Percentiles rank a stretch among this genome's conserved stretches.
These are phyloP conservation scores for Phytophthora tubulina DNA, from an alignment of 352 stramenopile species.

Conservation along the genomic window DNA sequence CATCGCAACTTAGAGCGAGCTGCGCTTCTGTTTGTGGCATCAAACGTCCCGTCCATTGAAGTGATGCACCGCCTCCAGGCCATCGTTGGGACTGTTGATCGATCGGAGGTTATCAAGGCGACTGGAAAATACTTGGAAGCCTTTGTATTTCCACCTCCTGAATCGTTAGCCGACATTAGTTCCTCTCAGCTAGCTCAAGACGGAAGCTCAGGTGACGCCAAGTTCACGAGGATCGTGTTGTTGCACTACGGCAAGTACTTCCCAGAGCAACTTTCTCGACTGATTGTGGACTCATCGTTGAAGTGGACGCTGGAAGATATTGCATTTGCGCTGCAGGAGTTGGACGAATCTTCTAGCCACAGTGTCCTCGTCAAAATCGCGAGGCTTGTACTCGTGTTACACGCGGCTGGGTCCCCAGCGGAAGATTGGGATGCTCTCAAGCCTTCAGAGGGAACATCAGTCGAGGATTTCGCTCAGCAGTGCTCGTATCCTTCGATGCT, in stretches of 20 bases:
- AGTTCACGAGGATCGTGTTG: conserved; percentile 76
- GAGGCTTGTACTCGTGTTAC: conserved; percentile 70
- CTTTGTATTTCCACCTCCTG: conserved; percentile 71
- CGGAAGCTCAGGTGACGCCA: conserved; percentile 19
- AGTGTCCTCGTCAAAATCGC: conserved; percentile 71
- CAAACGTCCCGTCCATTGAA: conserved; percentile 62
- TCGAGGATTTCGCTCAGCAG: conserved; percentile 22
- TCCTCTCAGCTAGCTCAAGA: conserved; percentile 20
- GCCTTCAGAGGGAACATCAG: conserved; percentile 6
- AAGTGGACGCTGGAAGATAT: conserved; percentile 78
- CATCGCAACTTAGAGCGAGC: conserved; percentile 71
- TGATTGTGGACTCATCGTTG: conserved; percentile 80
- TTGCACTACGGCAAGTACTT: conserved; percentile 80
- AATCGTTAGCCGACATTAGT: conserved; percentile 38
- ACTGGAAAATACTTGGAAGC: conserved; percentile 81
- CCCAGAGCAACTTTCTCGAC: conserved; percentile 72
- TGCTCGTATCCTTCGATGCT: conserved; percentile 58
- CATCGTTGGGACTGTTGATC: conserved; percentile 53
- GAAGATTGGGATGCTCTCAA: conserved; percentile 46
- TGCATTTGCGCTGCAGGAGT: conserved; percentile 66
- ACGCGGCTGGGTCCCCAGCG: conserved; percentile 38
- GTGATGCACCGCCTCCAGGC: conserved; percentile 68
- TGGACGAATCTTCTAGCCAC: conserved; percentile 56
- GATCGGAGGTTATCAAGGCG: conserved; percentile 62
- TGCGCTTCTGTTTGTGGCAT: conserved; percentile 78